Evolutionary conservation across 148 eudicot species (phyloP).

Genomic region (Chenopodium album): DNA sequence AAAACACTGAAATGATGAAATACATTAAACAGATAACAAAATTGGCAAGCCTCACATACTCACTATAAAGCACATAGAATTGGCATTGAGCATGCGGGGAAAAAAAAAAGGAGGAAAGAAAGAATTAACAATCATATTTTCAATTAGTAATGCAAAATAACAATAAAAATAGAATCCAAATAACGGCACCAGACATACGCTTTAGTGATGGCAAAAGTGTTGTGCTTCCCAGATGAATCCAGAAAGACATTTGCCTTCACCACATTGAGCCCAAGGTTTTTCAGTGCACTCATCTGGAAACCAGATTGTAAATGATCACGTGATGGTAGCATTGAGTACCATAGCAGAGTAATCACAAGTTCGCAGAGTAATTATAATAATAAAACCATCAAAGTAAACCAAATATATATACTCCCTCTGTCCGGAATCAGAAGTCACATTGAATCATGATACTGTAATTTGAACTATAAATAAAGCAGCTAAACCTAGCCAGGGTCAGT

Average conservation of each 20-base stretch:
- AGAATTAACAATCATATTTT: neutral
- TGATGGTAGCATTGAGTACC: constrained; percentile 23
- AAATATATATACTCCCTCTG: neutral
- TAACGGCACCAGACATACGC: constrained; percentile 61
- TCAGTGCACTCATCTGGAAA: constrained; percentile 91
- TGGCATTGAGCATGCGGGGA: neutral
- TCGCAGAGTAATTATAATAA: neutral
- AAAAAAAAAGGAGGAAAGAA: too few relatives aligned
- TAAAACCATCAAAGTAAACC: neutral
- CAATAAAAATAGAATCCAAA: constrained; percentile 16
- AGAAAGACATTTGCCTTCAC: constrained; percentile 93
- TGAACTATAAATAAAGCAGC: neutral
- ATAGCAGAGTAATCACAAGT: constrained; percentile 24
- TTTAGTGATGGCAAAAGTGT: constrained; percentile 86
- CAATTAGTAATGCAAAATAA: constrained; percentile 7
- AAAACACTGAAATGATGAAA: neutral
- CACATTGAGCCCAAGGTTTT: constrained; percentile 89
- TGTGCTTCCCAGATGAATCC: constrained; percentile 98
- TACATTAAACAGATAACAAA: neutral
- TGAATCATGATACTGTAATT: neutral
- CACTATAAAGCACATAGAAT: neutral
- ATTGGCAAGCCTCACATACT: neutral
- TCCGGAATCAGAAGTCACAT: neutral
- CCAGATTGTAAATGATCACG: constrained; percentile 32
- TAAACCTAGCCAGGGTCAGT: neutral